Base-by-base conservation (phyloP, 331 rosid genomes). In the Acacia pycnantha region DNA sequence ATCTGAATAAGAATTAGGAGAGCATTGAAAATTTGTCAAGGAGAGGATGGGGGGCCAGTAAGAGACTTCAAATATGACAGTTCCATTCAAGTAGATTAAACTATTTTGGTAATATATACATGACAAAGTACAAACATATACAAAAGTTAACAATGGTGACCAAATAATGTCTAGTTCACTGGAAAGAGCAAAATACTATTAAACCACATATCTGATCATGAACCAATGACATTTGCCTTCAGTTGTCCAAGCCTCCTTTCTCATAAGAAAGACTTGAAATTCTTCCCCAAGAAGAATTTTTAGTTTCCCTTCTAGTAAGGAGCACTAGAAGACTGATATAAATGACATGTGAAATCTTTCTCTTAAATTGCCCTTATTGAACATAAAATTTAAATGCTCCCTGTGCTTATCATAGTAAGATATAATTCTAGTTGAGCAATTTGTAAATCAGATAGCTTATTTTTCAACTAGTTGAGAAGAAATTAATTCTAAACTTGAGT, bases 1-100 rank as follows among this genome's bases (percentile, higher is more conserved):
- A 81, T 86, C 93, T 90, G 89, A 86, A 80, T 84, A 84, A 88
- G 77, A 75, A 82, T 90, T 91, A 89, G 85, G 43, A 29, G 22
- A 65, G n/a, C 12, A 31, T 15, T 65, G 70, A 65, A 31, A 62
- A 62, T 19, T 62, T 14, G 2, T 21, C 21, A 5, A 4, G 44
- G 47, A 40, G 54, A 10, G 3, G 18, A 31, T 51, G 83, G 0
- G 53, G 11, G 31, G 40, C 40, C 7, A 40, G 48, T 58, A 74
- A 70, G 69, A 85, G 69, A 67, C 85, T 75, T 75, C 11, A 89
- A 80, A 83, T 50, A 62, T 82, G 47, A 46, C 5, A 58, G 11
- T 58, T 58, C 65, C 4, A 58, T n/a, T 5, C 65, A 58, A 58
- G 31, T 58, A 58, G 15, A 11, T 22, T 58, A 58, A 58, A 58